Evolutionary conservation across 345 rosid species (phyloP), one percentile per base, ranked within the genome.

Genomic region (Alliaria petiolata): DNA sequence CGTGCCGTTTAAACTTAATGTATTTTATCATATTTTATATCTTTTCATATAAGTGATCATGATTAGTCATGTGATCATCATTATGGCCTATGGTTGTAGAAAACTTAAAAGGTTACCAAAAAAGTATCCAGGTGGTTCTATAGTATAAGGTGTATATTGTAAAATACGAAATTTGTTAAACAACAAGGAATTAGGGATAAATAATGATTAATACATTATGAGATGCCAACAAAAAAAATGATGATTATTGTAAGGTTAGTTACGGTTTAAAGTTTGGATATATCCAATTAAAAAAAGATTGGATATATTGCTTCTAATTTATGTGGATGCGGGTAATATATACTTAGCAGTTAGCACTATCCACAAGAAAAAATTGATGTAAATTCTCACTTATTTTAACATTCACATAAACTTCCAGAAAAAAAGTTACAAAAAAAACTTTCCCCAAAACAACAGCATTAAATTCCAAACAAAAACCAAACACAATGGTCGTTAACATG

Each of bases 51-150:
- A 47, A 43, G 40, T 40, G 67, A 66, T 59, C 62, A 50, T 75
- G 56, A 75, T 59, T 75, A 60, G 73, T 67, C 73, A 67, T 74
- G 78, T 60, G 68, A 8, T 67, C 33, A 67, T 59, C 56, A 67
- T 74, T 67, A 67, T 51, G 14, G 66, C 15, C 38, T 33, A 40
- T 59, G 31, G 11, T n/a, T 39, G 31, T 59, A n/a, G 25, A 20
- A 50, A 47, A 57, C 36, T 57, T 20, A 5, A 12, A 53, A 17
- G n/a, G 39, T 15, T 44, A 43, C n/a, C 56, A 7, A 15, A 15
- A 17, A 63, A 6, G 14, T 26, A 33, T 33, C 38, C 28, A 42
- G 47, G 47, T 20, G 17, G 69, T 20, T 65, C 2, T 46, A 31
- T 61, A 12, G n/a, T n/a, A 31, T 22, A n/a, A 22, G 4, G 3